These are phyloP conservation scores for Aspergillus oerlinghausenensis DNA, from an alignment of 2,329 filamentous ascomycete species.

Conservation along the genomic window DNA sequence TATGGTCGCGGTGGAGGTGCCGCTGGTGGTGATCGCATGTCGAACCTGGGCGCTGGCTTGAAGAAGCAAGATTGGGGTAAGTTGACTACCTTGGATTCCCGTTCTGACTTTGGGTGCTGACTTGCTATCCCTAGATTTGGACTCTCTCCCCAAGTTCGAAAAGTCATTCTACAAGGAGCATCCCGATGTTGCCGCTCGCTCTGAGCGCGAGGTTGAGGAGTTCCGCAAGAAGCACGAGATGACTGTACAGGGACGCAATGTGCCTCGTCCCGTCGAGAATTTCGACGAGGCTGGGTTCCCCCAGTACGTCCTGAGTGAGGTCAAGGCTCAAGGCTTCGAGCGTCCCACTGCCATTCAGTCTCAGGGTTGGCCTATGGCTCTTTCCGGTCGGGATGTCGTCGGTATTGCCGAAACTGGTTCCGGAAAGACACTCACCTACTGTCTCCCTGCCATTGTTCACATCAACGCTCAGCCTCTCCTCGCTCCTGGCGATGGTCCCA, in stretches of 20 bases:
- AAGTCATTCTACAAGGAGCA: constrained; percentile 99
- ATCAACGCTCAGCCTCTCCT: constrained; percentile 98
- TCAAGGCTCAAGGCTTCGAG: constrained; percentile 95
- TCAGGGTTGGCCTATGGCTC: constrained; percentile 98
- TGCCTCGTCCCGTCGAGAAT: constrained; percentile 91
- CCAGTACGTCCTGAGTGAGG: constrained; percentile 94
- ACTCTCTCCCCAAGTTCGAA: constrained; percentile 86
- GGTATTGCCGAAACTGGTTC: constrained; percentile 99
- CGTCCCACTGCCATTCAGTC: constrained; percentile 95
- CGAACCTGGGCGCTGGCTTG: constrained; percentile 77
- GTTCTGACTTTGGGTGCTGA: constrained; percentile 20
- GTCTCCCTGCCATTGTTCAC: constrained; percentile 95
- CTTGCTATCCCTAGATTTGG: constrained; percentile 58
- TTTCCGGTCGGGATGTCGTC: constrained; percentile 95
- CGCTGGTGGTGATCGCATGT: constrained; percentile 89
- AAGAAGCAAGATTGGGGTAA: constrained; percentile 86
- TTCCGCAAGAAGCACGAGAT: constrained; percentile 87
- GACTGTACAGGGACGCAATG: constrained; percentile 69
- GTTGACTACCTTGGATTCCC: constrained; percentile 31
- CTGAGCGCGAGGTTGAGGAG: constrained; percentile 73
- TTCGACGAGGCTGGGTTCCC: constrained; percentile 99
- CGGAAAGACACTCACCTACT: constrained; percentile 98
- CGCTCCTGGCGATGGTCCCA: constrained; percentile 90
- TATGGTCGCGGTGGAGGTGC: constrained; percentile 47
- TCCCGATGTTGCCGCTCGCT: constrained; percentile 68